These are phyloP conservation scores for Gaertneriomyces sp. DNA, from an alignment of 192 early-diverging fungal genomes.

Conservation along the genomic window DNA sequence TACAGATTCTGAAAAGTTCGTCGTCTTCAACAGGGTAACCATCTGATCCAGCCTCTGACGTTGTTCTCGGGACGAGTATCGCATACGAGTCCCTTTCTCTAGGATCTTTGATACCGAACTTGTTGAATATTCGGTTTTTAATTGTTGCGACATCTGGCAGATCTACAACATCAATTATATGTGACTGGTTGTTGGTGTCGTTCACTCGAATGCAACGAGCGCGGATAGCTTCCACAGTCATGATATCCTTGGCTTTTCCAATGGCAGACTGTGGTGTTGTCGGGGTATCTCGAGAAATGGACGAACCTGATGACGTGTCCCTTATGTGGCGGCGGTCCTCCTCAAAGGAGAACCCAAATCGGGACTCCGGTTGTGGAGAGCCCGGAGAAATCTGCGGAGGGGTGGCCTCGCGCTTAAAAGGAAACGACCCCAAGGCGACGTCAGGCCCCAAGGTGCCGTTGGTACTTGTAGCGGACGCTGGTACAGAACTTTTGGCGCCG, in stretches of 20 bases:
- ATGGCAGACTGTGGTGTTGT: too few relatives aligned
- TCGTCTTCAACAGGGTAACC: slow-evolving; percentile 53
- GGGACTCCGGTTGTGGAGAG: too few relatives aligned
- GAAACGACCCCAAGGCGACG: too few relatives aligned
- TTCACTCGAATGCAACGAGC: slow-evolving; percentile 68
- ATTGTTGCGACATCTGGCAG: slow-evolving; percentile 66
- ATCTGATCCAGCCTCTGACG: slow-evolving; percentile 7
- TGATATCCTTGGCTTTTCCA: slow-evolving; percentile 14
- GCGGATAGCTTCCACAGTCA: slow-evolving; percentile 21
- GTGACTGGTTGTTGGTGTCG: slow-evolving; percentile 74
- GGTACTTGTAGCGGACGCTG: too few relatives aligned
- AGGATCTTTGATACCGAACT: slow-evolving; percentile 69
- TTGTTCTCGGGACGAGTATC: slow-evolving; percentile 22
- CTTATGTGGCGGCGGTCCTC: too few relatives aligned
- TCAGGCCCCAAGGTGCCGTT: too few relatives aligned
- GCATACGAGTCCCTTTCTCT: slow-evolving; percentile 30
- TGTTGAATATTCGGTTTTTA: slow-evolving; percentile 67
- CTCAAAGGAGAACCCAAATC: too few relatives aligned
- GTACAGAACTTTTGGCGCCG: background rate
- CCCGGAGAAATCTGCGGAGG: too few relatives aligned
- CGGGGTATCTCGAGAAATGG: too few relatives aligned
- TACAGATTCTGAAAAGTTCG: slow-evolving; percentile 74
- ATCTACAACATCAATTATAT: slow-evolving; percentile 74
- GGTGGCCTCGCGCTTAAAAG: too few relatives aligned
- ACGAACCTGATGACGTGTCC: too few relatives aligned